These are phyloP conservation scores for Viola odorata DNA, from an alignment of 345 rosid genomes.

Conservation along the genomic window DNA sequence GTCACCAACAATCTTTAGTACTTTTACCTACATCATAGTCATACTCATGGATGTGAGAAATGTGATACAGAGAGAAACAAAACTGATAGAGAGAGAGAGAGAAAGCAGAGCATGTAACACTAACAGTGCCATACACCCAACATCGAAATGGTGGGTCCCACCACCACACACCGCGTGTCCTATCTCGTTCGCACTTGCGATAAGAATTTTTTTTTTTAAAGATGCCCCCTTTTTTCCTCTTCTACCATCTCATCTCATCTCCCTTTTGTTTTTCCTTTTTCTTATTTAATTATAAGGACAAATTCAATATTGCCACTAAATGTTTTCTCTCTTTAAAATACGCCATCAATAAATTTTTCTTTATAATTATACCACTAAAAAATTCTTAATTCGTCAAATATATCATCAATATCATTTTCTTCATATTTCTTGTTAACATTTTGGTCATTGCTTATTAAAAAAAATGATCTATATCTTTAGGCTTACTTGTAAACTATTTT, in stretches of 20 bases:
- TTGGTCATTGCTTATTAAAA: no score
- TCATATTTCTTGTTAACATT: no score
- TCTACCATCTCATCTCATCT: no score
- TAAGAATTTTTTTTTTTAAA: not conserved
- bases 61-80: not conserved
- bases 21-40: constrained; percentile 1
- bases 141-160: constrained; percentile 14
- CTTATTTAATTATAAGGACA: not conserved
- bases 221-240: not conserved
- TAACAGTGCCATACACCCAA: constrained; percentile 9
- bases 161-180: constrained; percentile 10
- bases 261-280: not conserved
- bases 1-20: constrained; percentile 4
- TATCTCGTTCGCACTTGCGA: constrained; percentile 15
- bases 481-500: no score
- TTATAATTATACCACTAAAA: no score
- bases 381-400: no score
- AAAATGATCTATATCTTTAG: no score
- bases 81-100: not conserved
- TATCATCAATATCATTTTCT: no score
- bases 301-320: no score
- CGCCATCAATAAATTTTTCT: no score
- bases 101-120: not conserved
- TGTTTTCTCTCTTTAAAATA: no score
- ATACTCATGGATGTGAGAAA: not conserved